These are phyloP conservation scores for Penicillium paradoxum DNA, from an alignment of 495 filamentous ascomycete genomes.

Conservation along the genomic window DNA sequence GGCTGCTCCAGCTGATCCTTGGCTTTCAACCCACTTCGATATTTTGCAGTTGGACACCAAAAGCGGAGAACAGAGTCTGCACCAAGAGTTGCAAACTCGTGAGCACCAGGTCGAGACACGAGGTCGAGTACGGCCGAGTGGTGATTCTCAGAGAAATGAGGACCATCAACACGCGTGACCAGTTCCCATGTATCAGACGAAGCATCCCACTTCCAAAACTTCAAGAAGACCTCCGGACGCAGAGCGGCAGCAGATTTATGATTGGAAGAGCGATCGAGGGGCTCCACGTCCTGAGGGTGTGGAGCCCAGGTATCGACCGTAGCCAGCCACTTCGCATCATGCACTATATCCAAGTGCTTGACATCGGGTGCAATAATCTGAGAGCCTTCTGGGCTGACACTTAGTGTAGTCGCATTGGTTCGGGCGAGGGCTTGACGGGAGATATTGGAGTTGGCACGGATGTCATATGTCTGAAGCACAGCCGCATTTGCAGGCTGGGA, in stretches of 20 bases:
- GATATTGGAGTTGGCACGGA: constrained; percentile 64
- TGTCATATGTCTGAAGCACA: constrained; percentile 78
- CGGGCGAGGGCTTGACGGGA: constrained; percentile 81
- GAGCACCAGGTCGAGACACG: constrained; percentile 55
- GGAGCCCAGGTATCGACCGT: constrained; percentile 89
- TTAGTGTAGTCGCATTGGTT: constrained; percentile 78
- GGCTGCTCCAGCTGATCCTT: constrained; percentile 47
- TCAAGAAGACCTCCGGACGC: constrained; percentile 68
- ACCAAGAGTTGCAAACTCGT: constrained; percentile 78
- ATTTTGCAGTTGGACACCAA: constrained; percentile 67
- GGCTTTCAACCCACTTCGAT: constrained; percentile 56
- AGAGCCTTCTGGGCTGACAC: constrained; percentile 62
- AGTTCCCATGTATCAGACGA: constrained; percentile 63
- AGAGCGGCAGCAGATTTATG: constrained; percentile 13
- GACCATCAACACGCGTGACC: constrained; percentile 73
- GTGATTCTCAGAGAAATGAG: constrained; percentile 56
- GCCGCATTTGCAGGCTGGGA: constrained; percentile 36
- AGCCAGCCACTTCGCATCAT: constrained; percentile 84
- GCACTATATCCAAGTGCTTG: constrained; percentile 62
- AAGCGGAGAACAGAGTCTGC: constrained; percentile 69
- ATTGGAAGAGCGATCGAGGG: constrained; percentile 31
- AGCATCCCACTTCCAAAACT: constrained; percentile 80
- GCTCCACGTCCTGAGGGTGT: constrained; percentile 55
- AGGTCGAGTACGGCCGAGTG: constrained; percentile 64
- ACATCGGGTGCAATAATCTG: constrained; percentile 70